Evolutionary conservation across 148 eudicot species (phyloP), one percentile per base, ranked within the genome.

Genomic region (Limonium bicolor): DNA sequence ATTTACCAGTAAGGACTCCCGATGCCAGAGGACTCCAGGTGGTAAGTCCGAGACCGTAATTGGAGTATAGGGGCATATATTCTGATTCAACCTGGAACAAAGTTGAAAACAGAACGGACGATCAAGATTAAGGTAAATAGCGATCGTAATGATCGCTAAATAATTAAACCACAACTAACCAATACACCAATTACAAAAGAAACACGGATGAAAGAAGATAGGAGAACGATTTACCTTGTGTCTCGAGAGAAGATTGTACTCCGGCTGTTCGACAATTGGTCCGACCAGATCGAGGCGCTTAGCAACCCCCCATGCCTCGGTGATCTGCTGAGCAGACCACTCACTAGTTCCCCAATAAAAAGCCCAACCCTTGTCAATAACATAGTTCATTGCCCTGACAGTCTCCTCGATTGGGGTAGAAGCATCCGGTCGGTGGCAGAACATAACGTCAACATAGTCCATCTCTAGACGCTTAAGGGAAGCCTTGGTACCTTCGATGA

Each of bases 21-120:
- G 97, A 88, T 22, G 97, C 92, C 53, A 88, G 94, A 12, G 97
- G 97, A 56, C 97, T 88, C 97, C 97, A 88, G 6, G 97, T 88
- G 12, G 97, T 88, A 46, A 88, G 94, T 35, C 97, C 97, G 6
- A 84, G 46, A 5, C 97, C 97, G 41, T 88, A 77, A 57, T 80
- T 80, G 37, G 30, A 51, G 40, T 83, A 88, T 18, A 88, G 55
- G 28, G 97, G 97, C 28, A 77, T 72, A 47, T 77, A 88, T 54
- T 88, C 94, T 36, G 66, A 46, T 63, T 88, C 97, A 42, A 88
- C 96, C 96, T 87, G 74, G 64, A 56, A 21, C n/a, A 49, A n/a
- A n/a, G n/a, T n/a, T n/a, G n/a, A n/a, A n/a, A n/a, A n/a, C n/a
- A n/a, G n/a, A n/a, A n/a, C n/a, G n/a, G n/a, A n/a, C n/a, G n/a